Conservation (phyloP, 208 protist genomes). For the Tritrichomonas foetus region DNA sequence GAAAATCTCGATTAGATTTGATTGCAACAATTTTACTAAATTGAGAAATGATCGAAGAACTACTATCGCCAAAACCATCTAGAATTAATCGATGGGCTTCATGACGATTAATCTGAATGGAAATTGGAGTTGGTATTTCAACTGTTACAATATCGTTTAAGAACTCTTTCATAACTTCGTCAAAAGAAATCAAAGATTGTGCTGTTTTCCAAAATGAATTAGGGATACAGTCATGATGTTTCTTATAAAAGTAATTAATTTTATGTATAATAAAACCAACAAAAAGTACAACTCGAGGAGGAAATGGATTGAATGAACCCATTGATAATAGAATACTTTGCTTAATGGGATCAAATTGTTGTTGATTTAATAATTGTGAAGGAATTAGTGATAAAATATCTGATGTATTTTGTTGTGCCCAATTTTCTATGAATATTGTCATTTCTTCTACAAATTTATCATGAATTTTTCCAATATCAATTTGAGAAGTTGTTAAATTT, state of each 20-base stretch:
- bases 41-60: background rate
- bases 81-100: background rate
- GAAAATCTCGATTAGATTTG: background rate
- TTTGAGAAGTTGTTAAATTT: no score
- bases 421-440: background rate
- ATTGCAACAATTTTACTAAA: background rate
- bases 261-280: background rate
- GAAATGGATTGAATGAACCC: background rate
- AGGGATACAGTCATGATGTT: background rate
- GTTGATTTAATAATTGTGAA: background rate
- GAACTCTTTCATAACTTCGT: background rate
- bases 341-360: background rate
- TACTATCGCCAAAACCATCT: background rate
- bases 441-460: background rate
- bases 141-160: background rate
- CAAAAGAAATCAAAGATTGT: background rate
- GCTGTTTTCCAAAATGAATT: background rate
- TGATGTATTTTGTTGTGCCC: background rate
- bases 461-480: no score
- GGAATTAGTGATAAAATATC: background rate
- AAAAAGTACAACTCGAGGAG: background rate
- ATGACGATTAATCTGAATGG: background rate
- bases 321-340: background rate
- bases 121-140: background rate
- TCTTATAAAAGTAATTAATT: background rate